Conservation (phyloP, 305 asterid genomes). For the Ruellia speciosa region DNA sequence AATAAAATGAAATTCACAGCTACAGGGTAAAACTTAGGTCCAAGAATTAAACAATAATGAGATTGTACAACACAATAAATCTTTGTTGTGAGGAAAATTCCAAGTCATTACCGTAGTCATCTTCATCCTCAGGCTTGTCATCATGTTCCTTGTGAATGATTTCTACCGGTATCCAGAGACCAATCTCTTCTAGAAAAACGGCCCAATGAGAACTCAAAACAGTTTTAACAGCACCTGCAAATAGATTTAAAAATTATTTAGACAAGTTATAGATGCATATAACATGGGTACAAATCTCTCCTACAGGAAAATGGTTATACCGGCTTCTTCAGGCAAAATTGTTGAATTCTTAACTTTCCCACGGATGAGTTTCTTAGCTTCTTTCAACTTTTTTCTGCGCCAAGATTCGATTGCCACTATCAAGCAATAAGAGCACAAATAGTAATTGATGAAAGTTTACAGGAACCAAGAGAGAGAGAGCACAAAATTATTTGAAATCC, state of each 20-base stretch:
- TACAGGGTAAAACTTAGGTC: not conserved
- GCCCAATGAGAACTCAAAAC: conserved; percentile 63
- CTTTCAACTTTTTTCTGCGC: conserved; percentile 57
- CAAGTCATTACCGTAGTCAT: conserved; percentile 52
- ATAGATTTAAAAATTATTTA: not conserved
- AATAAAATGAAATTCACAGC: not conserved
- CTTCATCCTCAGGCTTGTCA: conserved; percentile 79
- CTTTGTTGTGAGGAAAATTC: conserved; percentile 1
- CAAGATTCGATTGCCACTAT: conserved; percentile 71
- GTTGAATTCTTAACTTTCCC: conserved; percentile 51
- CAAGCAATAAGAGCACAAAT: conserved; percentile 20
- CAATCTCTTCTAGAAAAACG: conserved; percentile 54
- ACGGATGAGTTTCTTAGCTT: conserved; percentile 36
- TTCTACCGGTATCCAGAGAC: conserved; percentile 77
- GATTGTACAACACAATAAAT: not conserved
- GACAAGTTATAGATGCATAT: not conserved
- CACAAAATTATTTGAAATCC: not conserved
- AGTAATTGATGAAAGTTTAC: conserved; percentile 10
- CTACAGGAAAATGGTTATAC: conserved; percentile 27
- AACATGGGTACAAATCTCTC: not conserved
- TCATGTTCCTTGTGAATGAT: conserved; percentile 54
- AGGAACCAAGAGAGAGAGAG: conserved; percentile 3
- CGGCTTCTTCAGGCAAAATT: conserved; percentile 57
- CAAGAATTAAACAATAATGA: not conserved
- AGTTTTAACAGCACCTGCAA: conserved; percentile 41